Conservation (phyloP, 2,329 filamentous ascomycete species). For the Botrytis sinoallii region DNA sequence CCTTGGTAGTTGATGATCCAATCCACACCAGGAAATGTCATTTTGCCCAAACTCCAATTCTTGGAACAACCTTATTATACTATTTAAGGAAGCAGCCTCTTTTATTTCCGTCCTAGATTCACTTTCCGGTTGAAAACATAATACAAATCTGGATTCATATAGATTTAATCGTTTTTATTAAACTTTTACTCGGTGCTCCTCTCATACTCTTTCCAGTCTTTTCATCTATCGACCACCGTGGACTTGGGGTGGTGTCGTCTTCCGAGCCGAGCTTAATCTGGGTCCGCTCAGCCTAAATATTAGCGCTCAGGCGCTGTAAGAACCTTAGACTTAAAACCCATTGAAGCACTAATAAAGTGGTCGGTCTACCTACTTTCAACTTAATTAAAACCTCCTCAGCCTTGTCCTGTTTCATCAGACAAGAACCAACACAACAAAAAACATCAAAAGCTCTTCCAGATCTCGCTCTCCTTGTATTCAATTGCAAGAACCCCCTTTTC, state of each 20-base stretch:
- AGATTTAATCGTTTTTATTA: not conserved
- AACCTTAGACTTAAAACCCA: not conserved
- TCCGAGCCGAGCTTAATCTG: conserved; percentile 10
- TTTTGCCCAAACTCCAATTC: not conserved
- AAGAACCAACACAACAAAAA: conserved; percentile 12
- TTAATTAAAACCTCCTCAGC: not conserved
- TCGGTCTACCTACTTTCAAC: not conserved
- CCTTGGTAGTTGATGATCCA: not conserved
- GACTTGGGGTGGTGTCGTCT: not conserved
- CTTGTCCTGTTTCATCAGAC: not conserved
- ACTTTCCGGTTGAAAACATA: too few species aligned
- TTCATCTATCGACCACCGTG: too few species aligned
- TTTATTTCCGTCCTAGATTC: not conserved
- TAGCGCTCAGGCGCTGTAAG: conserved; percentile 7
- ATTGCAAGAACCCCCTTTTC: not conserved
- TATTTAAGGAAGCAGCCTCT: too few species aligned
- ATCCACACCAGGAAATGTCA: not conserved
- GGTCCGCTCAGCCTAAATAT: conserved; percentile 15
- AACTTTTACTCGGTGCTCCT: not conserved
- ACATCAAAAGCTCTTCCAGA: conserved; percentile 4
- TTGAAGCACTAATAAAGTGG: not conserved
- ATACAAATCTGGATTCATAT: not conserved
- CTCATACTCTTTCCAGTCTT: not conserved
- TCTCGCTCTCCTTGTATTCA: conserved; percentile 2
- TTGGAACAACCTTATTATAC: not conserved